A percentile compares a stretch with the other conserved stretches of the same genome.
Conservation (phyloP, 2,329 filamentous ascomycete species). For the Metarhizium sp. region DNA sequence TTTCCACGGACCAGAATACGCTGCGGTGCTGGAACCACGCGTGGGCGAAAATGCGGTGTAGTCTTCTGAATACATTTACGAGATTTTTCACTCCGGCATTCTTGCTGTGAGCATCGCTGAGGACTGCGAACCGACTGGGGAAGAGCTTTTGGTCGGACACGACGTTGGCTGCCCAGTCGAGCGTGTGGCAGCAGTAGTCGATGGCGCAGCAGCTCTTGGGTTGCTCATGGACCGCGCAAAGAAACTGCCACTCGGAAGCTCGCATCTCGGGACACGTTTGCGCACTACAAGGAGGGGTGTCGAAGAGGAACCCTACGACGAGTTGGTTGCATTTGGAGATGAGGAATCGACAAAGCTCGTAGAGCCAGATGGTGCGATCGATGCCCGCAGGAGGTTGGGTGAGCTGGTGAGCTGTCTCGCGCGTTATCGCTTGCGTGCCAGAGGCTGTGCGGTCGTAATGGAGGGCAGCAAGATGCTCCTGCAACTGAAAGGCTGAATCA, state of each 20-base stretch:
- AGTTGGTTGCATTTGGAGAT: constrained; percentile 90
- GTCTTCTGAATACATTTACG: constrained; percentile 86
- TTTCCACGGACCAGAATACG: constrained; percentile 91
- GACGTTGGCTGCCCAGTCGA: constrained; percentile 94
- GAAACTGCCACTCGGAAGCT: constrained; percentile 96
- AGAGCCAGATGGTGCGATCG: constrained; percentile 87
- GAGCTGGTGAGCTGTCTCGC: constrained; percentile 64
- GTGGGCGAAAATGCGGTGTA: constrained; percentile 96
- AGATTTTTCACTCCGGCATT: constrained; percentile 68
- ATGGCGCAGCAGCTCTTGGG: constrained; percentile 97
- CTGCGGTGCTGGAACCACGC: constrained; percentile 97
- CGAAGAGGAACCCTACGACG: constrained; percentile 86
- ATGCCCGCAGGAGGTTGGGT: constrained; percentile 72
- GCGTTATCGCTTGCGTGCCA: constrained; percentile 62
- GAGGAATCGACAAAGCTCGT: constrained; percentile 93
- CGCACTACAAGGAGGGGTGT: constrained; percentile 79
- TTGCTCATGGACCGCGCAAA: constrained; percentile 93
- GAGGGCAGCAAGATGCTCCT: constrained; percentile 90
- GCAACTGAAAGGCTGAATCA: constrained; percentile 92
- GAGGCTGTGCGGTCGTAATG: constrained; percentile 70
- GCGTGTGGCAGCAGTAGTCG: constrained; percentile 97
- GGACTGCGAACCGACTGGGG: constrained; percentile 65
- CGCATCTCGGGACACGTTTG: constrained; percentile 96
- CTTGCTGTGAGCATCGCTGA: constrained; percentile 48
- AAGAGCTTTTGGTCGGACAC: constrained; percentile 94